Conservation (phyloP, 768 basidiomycete genomes). For the Pisolithus tinctorius region DNA sequence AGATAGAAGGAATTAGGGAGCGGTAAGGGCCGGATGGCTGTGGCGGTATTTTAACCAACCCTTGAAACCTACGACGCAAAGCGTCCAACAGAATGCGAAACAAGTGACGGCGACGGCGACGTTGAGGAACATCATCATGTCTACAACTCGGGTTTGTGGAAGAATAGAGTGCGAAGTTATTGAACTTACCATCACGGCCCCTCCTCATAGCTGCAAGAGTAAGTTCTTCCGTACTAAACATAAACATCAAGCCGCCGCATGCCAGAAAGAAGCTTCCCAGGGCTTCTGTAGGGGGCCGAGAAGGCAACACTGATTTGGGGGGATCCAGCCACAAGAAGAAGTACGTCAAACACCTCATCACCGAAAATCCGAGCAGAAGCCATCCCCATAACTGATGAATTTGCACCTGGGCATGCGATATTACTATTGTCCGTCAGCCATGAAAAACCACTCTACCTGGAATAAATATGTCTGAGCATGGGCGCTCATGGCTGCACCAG, state of each 20-base stretch:
- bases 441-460: slow-evolving; percentile 39
- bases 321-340: slow-evolving; percentile 91
- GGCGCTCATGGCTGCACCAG: slow-evolving; percentile 89
- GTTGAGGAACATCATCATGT: slow-evolving; percentile 88
- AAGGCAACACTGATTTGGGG: slow-evolving; percentile 77
- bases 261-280: slow-evolving; percentile 82
- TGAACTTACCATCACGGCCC: slow-evolving; percentile 67
- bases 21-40: slow-evolving; percentile 15
- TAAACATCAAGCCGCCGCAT: slow-evolving; percentile 84
- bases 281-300: slow-evolving; percentile 90
- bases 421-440: neutral
- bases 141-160: slow-evolving; percentile 28
- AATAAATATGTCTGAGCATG: slow-evolving; percentile 90
- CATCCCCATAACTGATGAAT: slow-evolving; percentile 91
- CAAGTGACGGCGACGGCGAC: slow-evolving; percentile 82
- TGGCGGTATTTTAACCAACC: slow-evolving; percentile 63
- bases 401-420: slow-evolving; percentile 49
- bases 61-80: slow-evolving; percentile 70
- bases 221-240: slow-evolving; percentile 85
- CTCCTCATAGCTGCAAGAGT: slow-evolving; percentile 88
- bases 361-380: slow-evolving; percentile 70
- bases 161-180: neutral
- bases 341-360: slow-evolving; percentile 83
- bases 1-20: neutral
- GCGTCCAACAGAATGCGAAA: slow-evolving; percentile 79